Conservation (phyloP, 2,329 filamentous ascomycete species). For the Fusarium ramigenum region DNA sequence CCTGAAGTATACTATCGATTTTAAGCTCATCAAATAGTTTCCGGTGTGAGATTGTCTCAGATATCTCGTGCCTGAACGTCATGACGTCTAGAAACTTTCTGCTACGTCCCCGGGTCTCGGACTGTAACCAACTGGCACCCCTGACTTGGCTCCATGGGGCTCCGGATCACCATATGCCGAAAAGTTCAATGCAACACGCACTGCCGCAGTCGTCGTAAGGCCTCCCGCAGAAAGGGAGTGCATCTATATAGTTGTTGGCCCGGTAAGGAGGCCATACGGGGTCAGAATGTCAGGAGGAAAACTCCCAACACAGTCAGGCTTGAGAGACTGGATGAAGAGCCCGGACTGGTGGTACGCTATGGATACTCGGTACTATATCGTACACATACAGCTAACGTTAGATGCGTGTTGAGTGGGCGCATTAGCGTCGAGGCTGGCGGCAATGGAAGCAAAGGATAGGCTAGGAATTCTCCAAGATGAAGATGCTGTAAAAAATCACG, state of each 20-base stretch:
- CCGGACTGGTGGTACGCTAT: neutral
- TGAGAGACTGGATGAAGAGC: conserved; percentile 19
- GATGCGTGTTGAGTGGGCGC: conserved; percentile 41
- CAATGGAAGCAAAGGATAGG: conserved; percentile 33
- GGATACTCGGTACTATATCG: neutral
- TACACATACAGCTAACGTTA: neutral
- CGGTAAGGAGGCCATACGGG: conserved; percentile 6
- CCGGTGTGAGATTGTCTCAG: conserved; percentile 11
- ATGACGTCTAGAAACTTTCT: conserved; percentile 32
- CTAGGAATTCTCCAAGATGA: conserved; percentile 4
- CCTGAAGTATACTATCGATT: neutral
- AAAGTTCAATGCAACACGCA: conserved; percentile 29
- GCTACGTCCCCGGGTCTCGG: conserved; percentile 19
- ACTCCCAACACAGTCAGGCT: neutral
- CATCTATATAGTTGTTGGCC: conserved; percentile 10
- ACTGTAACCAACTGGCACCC: conserved; percentile 32
- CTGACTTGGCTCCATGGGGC: conserved; percentile 24
- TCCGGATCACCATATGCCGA: conserved; percentile 37
- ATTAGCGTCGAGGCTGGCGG: conserved; percentile 38
- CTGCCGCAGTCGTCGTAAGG: conserved; percentile 9
- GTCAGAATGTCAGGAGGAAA: neutral
- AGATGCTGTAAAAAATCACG: neutral
- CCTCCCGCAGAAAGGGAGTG: conserved; percentile 23
- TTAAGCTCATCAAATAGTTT: neutral
- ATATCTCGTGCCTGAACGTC: conserved; percentile 26